Evolutionary conservation across 352 stramenopile genomes (phyloP), one percentile per base, ranked within the genome.

Genomic region (Phytophthora foliorum): DNA sequence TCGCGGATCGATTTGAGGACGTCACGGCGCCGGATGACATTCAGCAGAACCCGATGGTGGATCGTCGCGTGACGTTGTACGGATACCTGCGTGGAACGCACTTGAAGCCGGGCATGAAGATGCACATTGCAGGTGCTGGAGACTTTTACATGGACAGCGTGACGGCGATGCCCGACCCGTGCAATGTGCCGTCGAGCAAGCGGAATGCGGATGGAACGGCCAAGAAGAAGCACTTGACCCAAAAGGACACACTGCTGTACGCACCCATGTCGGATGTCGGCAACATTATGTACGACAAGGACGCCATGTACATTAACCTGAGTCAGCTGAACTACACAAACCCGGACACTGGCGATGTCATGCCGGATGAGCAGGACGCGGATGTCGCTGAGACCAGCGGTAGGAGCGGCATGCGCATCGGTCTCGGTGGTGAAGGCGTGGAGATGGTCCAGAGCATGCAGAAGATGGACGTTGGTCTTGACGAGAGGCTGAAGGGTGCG

Each of bases 261-360:
- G 86, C 86, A 13, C 86, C 86, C 1, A 94, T 94, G 86, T 92
- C 86, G 39, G 98, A 99, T 73, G 96, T 99, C 3, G 98, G 98
- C 65, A 97, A 94, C 63, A 98, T 99, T 54, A 93, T 95, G 64
- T 99, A 98, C 63, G 98, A 99, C 76, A 99, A 99, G 77, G 98
- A 99, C 67, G 98, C 97, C 29, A 98, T 99, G 75, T 99, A 99
- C 86, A 99, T 99, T 77, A 98, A 99, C 67, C 87, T 99, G 67
- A 90, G 82, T 27, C 83, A 92, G 51, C 72, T 95, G 21, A 98
- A 98, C 67, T 99, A 99, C 79, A 98, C 96, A 6, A 98, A 98
- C 63, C 92, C 91, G 19, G 93, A 97, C 61, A 93, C 81, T 32
- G 83, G 88, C 50, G 84, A 89, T 19, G 71, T 91, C 13, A 70